These are phyloP conservation scores for Saccharomyces hybrid DNA, from an alignment of 1,139 yeast species.

Conservation along the genomic window DNA sequence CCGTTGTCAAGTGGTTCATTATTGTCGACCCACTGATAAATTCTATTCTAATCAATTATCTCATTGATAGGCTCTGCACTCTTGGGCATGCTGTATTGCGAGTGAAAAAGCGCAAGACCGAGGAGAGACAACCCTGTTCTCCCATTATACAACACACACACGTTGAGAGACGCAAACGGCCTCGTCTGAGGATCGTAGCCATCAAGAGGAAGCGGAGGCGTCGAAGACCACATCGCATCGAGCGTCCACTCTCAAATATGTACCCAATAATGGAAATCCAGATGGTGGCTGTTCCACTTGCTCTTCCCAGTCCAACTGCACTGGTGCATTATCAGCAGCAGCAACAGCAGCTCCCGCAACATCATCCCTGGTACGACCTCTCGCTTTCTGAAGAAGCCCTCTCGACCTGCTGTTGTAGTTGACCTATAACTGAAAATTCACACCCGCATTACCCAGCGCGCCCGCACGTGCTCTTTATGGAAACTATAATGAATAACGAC, in stretches of 20 bases:
- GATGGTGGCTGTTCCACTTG: not conserved
- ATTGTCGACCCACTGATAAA: conserved; percentile 1
- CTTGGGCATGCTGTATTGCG: not conserved
- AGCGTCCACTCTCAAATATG: not conserved
- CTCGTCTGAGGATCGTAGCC: not conserved
- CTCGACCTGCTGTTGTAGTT: not conserved
- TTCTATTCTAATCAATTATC: not conserved
- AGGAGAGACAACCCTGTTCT: not conserved
- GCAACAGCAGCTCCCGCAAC: not conserved
- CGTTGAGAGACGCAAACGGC: not conserved
- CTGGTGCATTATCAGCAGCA: not conserved
- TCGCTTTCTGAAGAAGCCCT: not conserved
- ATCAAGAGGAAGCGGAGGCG: not conserved
- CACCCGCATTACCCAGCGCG: conserved; percentile 1
- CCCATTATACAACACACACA: not conserved
- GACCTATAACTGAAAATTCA: not conserved
- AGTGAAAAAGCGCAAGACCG: not conserved
- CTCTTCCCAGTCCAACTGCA: not conserved
- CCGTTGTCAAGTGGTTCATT: not conserved
- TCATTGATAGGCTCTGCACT: not conserved
- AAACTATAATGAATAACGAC: not conserved
- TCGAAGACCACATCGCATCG: not conserved
- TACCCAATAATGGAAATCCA: not conserved
- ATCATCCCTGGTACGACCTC: not conserved
- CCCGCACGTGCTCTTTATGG: not conserved